A percentile compares a stretch with the other conserved stretches of the same genome.
Conservation (phyloP, 2,329 filamentous ascomycete species). For the Pestalotiopsis fici region DNA sequence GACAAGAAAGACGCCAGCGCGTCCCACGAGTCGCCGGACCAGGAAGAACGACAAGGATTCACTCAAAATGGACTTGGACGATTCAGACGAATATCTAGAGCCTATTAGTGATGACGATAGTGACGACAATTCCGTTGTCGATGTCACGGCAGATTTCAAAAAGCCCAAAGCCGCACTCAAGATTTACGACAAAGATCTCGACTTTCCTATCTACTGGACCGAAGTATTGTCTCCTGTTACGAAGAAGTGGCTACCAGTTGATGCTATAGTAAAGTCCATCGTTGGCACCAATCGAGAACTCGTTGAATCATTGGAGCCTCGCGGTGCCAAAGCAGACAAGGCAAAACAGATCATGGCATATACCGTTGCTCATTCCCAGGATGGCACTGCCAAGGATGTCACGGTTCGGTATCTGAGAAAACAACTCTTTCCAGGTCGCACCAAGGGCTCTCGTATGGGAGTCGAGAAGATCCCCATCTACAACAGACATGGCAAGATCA, state of each 20-base stretch:
- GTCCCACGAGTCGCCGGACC: conserved; percentile 20
- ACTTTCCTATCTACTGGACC: conserved; percentile 90
- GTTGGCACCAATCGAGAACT: conserved; percentile 74
- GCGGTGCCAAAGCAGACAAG: conserved; percentile 80
- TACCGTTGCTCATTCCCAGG: conserved; percentile 76
- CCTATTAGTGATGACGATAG: conserved; percentile 53
- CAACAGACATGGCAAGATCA: conserved; percentile 75
- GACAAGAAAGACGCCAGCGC: conserved; percentile 20
- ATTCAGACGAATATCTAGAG: conserved; percentile 49
- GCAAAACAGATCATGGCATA: conserved; percentile 90
- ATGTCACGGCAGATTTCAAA: conserved; percentile 46
- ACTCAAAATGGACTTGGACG: conserved; percentile 31
- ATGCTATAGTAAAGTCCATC: conserved; percentile 68
- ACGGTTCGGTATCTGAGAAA: conserved; percentile 87
- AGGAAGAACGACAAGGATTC: conserved; percentile 24
- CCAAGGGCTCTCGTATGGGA: conserved; percentile 80
- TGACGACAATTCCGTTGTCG: conserved; percentile 61
- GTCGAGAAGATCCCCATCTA: conserved; percentile 80
- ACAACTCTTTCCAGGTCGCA: conserved; percentile 81
- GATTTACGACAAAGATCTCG: conserved; percentile 73
- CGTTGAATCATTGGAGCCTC: conserved; percentile 76
- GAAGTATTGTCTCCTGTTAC: conserved; percentile 85
- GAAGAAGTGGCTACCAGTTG: conserved; percentile 76
- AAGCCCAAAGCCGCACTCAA: conserved; percentile 40
- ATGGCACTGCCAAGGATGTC: conserved; percentile 92